Conservation (phyloP, 1,284 basidiomycete genomes). For the Apiotrichum brassicae region DNA sequence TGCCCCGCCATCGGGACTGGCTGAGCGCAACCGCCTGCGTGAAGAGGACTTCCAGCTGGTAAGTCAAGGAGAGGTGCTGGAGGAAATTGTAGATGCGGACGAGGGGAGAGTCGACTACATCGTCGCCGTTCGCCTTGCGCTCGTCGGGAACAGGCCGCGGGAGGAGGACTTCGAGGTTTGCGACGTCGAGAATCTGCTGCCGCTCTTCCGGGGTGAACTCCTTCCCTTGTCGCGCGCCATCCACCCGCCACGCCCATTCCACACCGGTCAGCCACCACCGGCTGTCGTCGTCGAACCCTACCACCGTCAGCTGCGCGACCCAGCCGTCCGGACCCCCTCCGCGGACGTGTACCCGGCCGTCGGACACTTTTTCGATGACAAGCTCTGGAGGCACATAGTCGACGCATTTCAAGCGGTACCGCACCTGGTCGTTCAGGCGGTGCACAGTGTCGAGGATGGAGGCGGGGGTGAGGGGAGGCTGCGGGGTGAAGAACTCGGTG, state of each 20-base stretch:
- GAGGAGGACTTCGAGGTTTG: conserved; percentile 32
- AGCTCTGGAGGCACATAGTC: conserved; percentile 40
- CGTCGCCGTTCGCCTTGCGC: neutral
- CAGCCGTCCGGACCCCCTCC: conserved; percentile 29
- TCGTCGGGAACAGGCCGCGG: conserved; percentile 14
- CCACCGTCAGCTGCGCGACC: conserved; percentile 35
- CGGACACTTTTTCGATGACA: conserved; percentile 26
- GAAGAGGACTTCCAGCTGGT: conserved; percentile 38
- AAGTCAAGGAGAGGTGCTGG: conserved; percentile 39
- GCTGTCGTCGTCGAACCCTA: conserved; percentile 33
- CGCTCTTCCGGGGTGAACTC: conserved; percentile 29
- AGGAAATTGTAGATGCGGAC: conserved; percentile 39
- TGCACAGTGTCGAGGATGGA: conserved; percentile 27
- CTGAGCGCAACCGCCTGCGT: conserved; percentile 32
- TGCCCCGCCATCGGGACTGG: conserved; percentile 31
- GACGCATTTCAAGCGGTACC: conserved; percentile 34
- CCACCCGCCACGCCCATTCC: conserved; percentile 36
- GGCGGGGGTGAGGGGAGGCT: conserved; percentile 26
- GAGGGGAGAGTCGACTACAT: conserved; percentile 30
- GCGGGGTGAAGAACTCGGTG: conserved; percentile 30
- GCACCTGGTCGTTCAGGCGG: conserved; percentile 35
- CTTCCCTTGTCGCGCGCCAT: conserved; percentile 10
- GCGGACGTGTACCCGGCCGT: conserved; percentile 33
- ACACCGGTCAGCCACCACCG: conserved; percentile 42
- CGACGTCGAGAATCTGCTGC: conserved; percentile 37